These are phyloP conservation scores for Chytriomyces sp. DNA, from an alignment of 192 early-diverging fungal species.

Conservation along the genomic window DNA sequence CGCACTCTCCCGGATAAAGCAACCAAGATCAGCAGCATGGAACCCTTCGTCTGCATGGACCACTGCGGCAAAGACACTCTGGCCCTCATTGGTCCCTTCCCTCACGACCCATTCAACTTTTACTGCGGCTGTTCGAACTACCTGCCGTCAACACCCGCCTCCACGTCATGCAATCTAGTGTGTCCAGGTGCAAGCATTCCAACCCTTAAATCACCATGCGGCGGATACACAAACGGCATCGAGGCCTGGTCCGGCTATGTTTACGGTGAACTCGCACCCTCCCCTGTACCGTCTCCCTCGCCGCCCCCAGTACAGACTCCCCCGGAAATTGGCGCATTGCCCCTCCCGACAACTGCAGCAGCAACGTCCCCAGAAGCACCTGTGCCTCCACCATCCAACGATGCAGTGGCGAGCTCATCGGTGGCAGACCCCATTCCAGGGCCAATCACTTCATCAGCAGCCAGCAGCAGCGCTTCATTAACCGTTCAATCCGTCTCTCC, in stretches of 20 bases:
- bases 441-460: not conserved
- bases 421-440: not conserved
- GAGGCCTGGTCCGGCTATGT: slow-evolving; percentile 4
- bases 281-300: not conserved
- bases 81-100: not conserved
- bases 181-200: not conserved
- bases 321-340: not conserved
- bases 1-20: not conserved
- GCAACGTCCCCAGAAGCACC: not conserved
- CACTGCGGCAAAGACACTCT: not conserved
- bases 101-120: not conserved
- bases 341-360: not conserved
- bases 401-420: not conserved
- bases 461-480: not conserved
- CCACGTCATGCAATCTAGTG: not conserved
- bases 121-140: not conserved
- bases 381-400: not conserved
- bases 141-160: slow-evolving; percentile 1
- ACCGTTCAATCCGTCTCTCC: no score
- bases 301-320: not conserved
- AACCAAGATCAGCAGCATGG: not conserved
- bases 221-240: not conserved
- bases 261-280: not conserved
- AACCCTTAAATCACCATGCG: not conserved
- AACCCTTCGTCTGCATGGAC: not conserved